These are phyloP conservation scores for Aspergillus sp. DNA, from an alignment of 2,329 filamentous ascomycete species.

Conservation along the genomic window DNA sequence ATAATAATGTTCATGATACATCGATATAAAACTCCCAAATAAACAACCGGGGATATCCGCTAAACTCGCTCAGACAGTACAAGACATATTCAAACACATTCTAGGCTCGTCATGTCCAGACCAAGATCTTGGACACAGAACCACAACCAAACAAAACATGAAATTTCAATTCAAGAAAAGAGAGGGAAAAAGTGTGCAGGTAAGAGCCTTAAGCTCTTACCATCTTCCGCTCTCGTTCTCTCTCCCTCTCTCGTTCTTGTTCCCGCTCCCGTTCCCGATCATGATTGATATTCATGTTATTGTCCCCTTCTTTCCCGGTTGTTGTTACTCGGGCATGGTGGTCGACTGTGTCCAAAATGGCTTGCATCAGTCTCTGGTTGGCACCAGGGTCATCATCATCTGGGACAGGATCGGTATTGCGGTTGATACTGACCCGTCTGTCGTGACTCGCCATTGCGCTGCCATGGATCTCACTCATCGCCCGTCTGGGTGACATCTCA, in stretches of 20 bases:
- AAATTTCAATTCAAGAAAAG: constrained; percentile 9
- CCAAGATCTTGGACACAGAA: constrained; percentile 3
- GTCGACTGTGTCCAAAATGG: constrained; percentile 39
- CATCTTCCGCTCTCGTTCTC: constrained; percentile 23
- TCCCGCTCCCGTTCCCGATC: constrained; percentile 9
- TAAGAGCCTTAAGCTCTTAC: constrained; percentile 13
- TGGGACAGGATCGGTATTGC: constrained; percentile 6
- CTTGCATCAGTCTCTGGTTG: constrained; percentile 37
- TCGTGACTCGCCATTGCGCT: constrained; percentile 14
- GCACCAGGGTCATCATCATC: constrained; percentile 36
- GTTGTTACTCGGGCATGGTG: constrained; percentile 32
- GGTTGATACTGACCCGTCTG: constrained; percentile 14
- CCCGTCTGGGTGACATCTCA: constrained; percentile 29
- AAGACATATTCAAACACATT: background rate
- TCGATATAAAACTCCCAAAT: too few relatives aligned
- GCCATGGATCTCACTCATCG: constrained; percentile 33
- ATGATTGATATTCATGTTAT: constrained; percentile 4
- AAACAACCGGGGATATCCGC: constrained; percentile 18
- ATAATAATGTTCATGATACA: too few relatives aligned
- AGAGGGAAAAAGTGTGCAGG: constrained; percentile 6
- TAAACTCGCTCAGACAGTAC: constrained; percentile 16
- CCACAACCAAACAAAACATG: constrained; percentile 9
- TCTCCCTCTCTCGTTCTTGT: constrained; percentile 12
- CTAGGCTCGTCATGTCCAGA: background rate
- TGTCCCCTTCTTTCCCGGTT: constrained; percentile 14